Evolutionary conservation across 2,329 filamentous ascomycete species (phyloP).

Genomic region (Calonectria hawksworthii): DNA sequence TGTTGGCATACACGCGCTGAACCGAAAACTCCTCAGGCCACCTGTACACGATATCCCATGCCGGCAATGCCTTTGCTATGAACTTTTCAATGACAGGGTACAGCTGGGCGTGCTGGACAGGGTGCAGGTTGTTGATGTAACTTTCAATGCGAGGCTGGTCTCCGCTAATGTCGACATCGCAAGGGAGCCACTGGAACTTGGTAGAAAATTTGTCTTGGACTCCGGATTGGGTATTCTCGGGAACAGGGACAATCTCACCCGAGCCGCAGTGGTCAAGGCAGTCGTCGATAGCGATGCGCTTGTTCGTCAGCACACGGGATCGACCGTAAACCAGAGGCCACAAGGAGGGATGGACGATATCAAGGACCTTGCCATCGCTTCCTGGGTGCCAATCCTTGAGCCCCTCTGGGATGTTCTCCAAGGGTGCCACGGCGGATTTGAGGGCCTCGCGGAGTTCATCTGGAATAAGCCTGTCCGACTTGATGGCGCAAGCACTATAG

Average conservation of each 20-base stretch:
- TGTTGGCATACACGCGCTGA: conserved; percentile 41
- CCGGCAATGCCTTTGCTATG: conserved; percentile 57
- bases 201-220: conserved; percentile 31
- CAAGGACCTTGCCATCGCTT: conserved; percentile 68
- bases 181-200: conserved; percentile 63
- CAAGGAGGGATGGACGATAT: conserved; percentile 75
- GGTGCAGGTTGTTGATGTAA: conserved; percentile 69
- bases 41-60: conserved; percentile 58
- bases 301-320: conserved; percentile 51
- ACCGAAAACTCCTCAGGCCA: conserved; percentile 48
- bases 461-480: conserved; percentile 51
- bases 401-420: conserved; percentile 66
- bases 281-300: conserved; percentile 52
- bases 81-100: conserved; percentile 59
- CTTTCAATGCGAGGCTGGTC: conserved; percentile 58
- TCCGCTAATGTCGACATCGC: conserved; percentile 59
- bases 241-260: conserved; percentile 28
- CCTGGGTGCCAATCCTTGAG: conserved; percentile 73
- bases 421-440: conserved; percentile 54
- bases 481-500: conserved; percentile 49
- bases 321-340: conserved; percentile 71
- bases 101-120: conserved; percentile 52
- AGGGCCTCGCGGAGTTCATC: conserved; percentile 53
- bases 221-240: no score
- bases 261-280: conserved; percentile 52